phyloP scores from a whole-genome alignment of 2,329 filamentous ascomycete species.

The Periconia sp. region DNA sequence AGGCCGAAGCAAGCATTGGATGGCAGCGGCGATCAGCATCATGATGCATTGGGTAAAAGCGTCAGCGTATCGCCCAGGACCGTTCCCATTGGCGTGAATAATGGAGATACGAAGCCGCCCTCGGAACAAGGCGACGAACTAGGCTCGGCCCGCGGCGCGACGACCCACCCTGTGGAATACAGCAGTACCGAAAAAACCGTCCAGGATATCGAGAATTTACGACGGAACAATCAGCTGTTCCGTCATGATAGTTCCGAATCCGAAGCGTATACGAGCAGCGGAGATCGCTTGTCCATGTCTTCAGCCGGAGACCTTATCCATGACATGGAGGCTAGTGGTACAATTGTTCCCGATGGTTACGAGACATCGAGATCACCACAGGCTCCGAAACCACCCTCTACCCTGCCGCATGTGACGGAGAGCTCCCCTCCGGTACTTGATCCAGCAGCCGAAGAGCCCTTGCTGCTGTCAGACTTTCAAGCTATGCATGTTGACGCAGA shows the following conservation, averaged over 20 bases:
- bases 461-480: constrained; percentile 46
- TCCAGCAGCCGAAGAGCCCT: constrained; percentile 30
- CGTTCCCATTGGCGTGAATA: constrained; percentile 23
- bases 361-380: constrained; percentile 35
- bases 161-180: constrained; percentile 20
- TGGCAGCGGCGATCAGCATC: constrained; percentile 10
- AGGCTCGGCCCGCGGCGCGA: constrained; percentile 20
- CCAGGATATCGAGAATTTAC: constrained; percentile 46
- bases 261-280: constrained; percentile 43
- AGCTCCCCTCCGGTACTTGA: constrained; percentile 32
- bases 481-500: constrained; percentile 42
- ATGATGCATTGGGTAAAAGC: constrained; percentile 23
- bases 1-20: constrained; percentile 15
- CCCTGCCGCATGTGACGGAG: constrained; percentile 27
- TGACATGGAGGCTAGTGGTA: constrained; percentile 51
- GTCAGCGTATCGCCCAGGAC: constrained; percentile 36
- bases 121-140: constrained; percentile 12
- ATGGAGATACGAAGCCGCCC: background rate
- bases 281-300: constrained; percentile 30
- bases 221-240: constrained; percentile 48
- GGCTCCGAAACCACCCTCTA: constrained; percentile 18
- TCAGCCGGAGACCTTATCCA: constrained; percentile 33
- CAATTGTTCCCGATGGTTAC: constrained; percentile 45
- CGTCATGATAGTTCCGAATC: constrained; percentile 49
- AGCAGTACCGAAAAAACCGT: constrained; percentile 39